Evolutionary conservation across 2,329 filamentous ascomycete genomes (phyloP).

Genomic region (Sarocladium brachiariae): DNA sequence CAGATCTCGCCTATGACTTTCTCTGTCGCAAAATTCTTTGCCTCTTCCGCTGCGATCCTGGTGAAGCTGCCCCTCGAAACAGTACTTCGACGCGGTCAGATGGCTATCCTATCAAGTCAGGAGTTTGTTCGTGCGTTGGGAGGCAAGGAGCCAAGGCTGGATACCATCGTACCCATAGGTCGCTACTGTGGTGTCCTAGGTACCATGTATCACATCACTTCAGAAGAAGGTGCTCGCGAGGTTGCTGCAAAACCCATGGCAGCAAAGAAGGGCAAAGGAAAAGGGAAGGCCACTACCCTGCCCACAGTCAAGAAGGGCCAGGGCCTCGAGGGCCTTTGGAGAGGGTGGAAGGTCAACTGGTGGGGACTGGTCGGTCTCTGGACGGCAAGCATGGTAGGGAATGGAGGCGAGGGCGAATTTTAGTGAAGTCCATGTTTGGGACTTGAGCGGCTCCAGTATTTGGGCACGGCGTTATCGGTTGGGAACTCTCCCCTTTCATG

Average conservation of each 20-base stretch:
- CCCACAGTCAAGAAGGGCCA: conserved; percentile 51
- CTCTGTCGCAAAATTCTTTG: conserved; percentile 73
- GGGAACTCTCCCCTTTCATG: conserved; percentile 9
- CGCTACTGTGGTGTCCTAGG: conserved; percentile 81
- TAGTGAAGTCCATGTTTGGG: conserved; percentile 21
- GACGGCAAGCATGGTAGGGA: conserved; percentile 59
- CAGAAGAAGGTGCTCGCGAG: conserved; percentile 67
- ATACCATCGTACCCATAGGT: conserved; percentile 74
- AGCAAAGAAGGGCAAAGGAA: conserved; percentile 25
- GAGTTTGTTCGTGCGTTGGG: conserved; percentile 44
- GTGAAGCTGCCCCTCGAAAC: conserved; percentile 88
- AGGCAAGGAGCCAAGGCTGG: conserved; percentile 36
- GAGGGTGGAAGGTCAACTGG: conserved; percentile 72
- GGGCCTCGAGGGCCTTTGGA: conserved; percentile 60
- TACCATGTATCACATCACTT: conserved; percentile 81
- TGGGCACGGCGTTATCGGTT: conserved; percentile 9
- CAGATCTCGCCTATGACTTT: conserved; percentile 75
- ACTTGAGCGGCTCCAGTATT: conserved; percentile 6
- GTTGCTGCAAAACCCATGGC: conserved; percentile 27
- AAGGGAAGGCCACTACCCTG: conserved; percentile 21
- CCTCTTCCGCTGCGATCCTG: conserved; percentile 73
- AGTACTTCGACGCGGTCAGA: conserved; percentile 80
- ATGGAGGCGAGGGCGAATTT: conserved; percentile 55
- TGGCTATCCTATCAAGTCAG: conserved; percentile 57
- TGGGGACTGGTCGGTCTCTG: conserved; percentile 71